Conservation (phyloP, 2,329 filamentous ascomycete species). For the Fusarium sp. region DNA sequence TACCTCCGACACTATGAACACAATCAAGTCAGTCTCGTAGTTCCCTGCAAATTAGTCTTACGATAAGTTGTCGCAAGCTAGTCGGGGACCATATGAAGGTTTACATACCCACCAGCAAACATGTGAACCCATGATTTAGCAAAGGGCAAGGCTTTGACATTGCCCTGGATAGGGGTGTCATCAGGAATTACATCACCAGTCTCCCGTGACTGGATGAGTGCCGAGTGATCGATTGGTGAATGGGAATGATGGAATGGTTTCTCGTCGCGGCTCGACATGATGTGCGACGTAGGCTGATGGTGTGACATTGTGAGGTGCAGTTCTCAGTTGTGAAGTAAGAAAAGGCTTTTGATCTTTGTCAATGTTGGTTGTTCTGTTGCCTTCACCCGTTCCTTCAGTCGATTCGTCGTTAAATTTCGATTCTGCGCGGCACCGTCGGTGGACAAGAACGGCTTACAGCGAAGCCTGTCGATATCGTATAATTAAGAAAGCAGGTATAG, state of each 20-base stretch:
- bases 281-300: conserved; percentile 36
- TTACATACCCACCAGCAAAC: conserved; percentile 83
- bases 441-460: background rate
- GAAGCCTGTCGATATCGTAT: conserved; percentile 1
- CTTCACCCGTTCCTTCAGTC: background rate
- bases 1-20: conserved; percentile 76
- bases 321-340: background rate
- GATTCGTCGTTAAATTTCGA: background rate
- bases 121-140: conserved; percentile 92
- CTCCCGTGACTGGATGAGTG: conserved; percentile 68
- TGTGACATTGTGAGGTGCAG: conserved; percentile 45
- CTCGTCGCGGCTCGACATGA: conserved; percentile 47
- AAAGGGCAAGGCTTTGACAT: conserved; percentile 58
- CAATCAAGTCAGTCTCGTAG: conserved; percentile 21
- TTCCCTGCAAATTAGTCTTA: background rate
- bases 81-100: background rate
- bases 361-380: background rate
- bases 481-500: background rate
- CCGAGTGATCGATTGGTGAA: conserved; percentile 46
- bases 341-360: background rate
- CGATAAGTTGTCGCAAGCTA: background rate
- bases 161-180: conserved; percentile 45
- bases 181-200: conserved; percentile 64
- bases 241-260: conserved; percentile 45
- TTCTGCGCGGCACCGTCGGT: conserved; percentile 9